phyloP scores from a whole-genome alignment of 768 basidiomycete genomes.

The Termitomyces sp. region DNA sequence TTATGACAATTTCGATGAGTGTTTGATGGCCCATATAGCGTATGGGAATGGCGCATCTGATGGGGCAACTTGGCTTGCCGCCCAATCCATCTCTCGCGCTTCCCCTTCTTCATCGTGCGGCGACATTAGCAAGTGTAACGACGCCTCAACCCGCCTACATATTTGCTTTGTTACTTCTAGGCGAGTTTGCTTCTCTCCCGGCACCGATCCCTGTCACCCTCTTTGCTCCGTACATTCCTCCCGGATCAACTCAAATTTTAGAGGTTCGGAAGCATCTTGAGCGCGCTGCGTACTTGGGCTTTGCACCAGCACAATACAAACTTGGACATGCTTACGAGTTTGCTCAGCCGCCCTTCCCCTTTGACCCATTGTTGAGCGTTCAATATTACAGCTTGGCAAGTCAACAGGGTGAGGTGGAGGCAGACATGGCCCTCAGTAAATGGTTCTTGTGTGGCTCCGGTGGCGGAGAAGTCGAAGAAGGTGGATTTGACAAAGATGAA shows the following conservation, averaged over 20 bases:
- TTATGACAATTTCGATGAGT: slow-evolving; percentile 1
- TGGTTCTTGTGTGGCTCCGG: slow-evolving; percentile 92
- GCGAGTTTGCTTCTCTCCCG: slow-evolving; percentile 72
- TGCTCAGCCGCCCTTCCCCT: slow-evolving; percentile 78
- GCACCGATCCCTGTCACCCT: slow-evolving; percentile 45
- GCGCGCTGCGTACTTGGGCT: slow-evolving; percentile 80
- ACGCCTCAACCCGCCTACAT: slow-evolving; percentile 89
- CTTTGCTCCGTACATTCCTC: slow-evolving; percentile 53
- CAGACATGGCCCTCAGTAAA: slow-evolving; percentile 95
- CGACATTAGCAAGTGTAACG: slow-evolving; percentile 65
- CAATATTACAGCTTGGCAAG: slow-evolving; percentile 86
- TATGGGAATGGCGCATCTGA: slow-evolving; percentile 88
- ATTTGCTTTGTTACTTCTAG: slow-evolving; percentile 81
- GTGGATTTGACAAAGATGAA: slow-evolving; percentile 83
- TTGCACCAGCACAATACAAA: slow-evolving; percentile 88
- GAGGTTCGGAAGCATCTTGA: slow-evolving; percentile 81
- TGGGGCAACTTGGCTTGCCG: slow-evolving; percentile 78
- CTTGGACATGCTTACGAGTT: slow-evolving; percentile 92
- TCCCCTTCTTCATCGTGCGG: slow-evolving; percentile 74
- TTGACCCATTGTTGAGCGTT: slow-evolving; percentile 86
- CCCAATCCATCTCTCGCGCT: slow-evolving; percentile 55
- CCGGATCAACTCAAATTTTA: slow-evolving; percentile 40
- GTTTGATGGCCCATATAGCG: slow-evolving; percentile 46
- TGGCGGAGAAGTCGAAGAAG: slow-evolving; percentile 28
- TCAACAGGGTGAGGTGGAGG: slow-evolving; percentile 86